phyloP scores from a whole-genome alignment of 140 eudicot genomes.

The Flaveria floridana region DNA sequence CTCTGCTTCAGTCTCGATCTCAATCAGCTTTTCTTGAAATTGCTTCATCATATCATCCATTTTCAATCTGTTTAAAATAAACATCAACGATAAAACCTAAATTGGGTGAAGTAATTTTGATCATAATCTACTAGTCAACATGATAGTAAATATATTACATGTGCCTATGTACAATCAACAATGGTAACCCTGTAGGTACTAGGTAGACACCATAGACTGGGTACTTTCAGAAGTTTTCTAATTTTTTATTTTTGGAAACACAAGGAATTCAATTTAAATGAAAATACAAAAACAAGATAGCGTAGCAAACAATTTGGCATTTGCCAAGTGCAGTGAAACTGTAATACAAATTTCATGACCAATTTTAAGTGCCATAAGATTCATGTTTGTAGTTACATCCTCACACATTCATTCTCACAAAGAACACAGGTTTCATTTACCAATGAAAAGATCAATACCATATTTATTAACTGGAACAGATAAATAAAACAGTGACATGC shows the following conservation, averaged over 20 bases:
- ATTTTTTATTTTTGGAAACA: background rate
- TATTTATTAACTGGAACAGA: conserved; percentile 6
- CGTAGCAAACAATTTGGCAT: background rate
- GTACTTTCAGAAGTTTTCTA: background rate
- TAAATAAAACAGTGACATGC: background rate
- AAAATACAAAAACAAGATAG: background rate
- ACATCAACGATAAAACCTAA: background rate
- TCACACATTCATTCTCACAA: background rate
- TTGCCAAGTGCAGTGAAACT: background rate
- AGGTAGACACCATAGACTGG: too few relatives aligned
- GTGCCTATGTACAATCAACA: background rate
- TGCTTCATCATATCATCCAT: conserved; percentile 70
- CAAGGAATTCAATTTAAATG: background rate
- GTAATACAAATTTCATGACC: background rate
- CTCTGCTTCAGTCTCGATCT: conserved; percentile 75
- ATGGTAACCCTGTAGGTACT: background rate
- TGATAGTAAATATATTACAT: background rate
- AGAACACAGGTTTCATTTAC: background rate
- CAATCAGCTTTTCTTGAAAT: conserved; percentile 55
- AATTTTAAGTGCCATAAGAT: background rate
- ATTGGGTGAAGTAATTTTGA: background rate
- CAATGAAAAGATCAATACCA: background rate
- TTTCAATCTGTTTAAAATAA: conserved; percentile 24
- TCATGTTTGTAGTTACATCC: background rate
- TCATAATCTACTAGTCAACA: background rate